A percentile compares a stretch with the other conserved stretches of the same genome.
Conservation (phyloP, 345 rosid genomes). For the Boechera retrofracta region DNA sequence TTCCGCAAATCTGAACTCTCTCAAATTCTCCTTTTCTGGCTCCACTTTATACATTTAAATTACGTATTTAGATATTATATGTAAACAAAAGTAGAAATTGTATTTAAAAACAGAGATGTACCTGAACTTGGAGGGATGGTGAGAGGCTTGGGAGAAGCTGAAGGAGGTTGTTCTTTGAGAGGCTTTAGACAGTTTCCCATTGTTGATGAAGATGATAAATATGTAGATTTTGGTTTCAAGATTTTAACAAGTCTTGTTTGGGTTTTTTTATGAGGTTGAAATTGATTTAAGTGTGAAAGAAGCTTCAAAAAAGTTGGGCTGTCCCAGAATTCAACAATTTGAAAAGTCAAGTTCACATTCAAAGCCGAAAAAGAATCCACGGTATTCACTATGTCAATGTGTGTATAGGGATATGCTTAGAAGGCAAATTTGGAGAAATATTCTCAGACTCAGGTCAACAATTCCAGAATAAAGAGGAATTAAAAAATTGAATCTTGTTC, state of each 20-base stretch:
- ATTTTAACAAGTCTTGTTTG: not conserved
- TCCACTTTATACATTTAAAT: not conserved
- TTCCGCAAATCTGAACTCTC: slow-evolving; percentile 22
- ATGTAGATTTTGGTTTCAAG: slow-evolving; percentile 10
- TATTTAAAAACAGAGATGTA: slow-evolving; percentile 6
- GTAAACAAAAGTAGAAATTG: slow-evolving; percentile 2
- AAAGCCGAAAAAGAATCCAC: not conserved
- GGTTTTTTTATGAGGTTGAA: slow-evolving; percentile 11
- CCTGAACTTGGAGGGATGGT: slow-evolving; percentile 18
- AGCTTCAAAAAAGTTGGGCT: slow-evolving; percentile 1
- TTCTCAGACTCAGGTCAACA: not conserved
- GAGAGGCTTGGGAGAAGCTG: slow-evolving; percentile 17
- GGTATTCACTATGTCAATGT: not conserved
- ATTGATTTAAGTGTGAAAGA: slow-evolving; percentile 32
- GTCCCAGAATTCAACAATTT: slow-evolving; percentile 26
- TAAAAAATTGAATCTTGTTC: not conserved
- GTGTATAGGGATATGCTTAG: not conserved
- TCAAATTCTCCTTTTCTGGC: slow-evolving; percentile 1
- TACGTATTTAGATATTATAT: not conserved
- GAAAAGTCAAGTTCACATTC: slow-evolving; percentile 14
- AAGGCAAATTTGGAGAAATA: not conserved
- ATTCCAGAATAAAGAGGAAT: not conserved
- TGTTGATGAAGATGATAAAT: slow-evolving; percentile 2
- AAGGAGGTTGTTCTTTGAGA: slow-evolving; percentile 16
- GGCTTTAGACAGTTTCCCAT: slow-evolving; percentile 36